Conservation (phyloP, 805 yeast genomes). For the Novakomyces olei region DNA sequence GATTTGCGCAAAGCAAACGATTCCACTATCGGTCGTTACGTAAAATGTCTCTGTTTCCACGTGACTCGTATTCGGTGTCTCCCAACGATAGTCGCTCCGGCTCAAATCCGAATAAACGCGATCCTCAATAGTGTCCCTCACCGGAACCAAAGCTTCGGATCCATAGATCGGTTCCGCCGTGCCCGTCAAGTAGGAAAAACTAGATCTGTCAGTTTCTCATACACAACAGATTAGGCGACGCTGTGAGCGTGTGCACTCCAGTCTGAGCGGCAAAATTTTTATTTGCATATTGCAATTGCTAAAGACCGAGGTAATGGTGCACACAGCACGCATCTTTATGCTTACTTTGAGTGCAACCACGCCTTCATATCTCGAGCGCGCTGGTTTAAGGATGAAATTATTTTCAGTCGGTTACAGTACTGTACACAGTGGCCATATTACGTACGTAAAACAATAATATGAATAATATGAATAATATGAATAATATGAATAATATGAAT, state of each 20-base stretch:
- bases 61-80: constrained; percentile 53
- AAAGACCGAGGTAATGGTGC: too few species aligned
- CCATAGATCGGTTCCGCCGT: constrained; percentile 96
- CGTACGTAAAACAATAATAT: too few species aligned
- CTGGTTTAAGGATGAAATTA: too few species aligned
- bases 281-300: too few species aligned
- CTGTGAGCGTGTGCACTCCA: too few species aligned
- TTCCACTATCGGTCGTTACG: constrained; percentile 39
- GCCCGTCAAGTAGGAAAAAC: constrained; percentile 86
- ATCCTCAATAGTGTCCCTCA: constrained; percentile 35
- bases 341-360: constrained; percentile 4
- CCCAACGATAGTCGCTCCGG: constrained; percentile 54
- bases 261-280: not conserved
- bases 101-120: constrained; percentile 37
- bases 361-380: too few species aligned
- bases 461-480: too few species aligned
- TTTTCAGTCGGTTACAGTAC: too few species aligned
- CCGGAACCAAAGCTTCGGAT: constrained; percentile 71
- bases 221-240: not conserved
- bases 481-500: too few species aligned
- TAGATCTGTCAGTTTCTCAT: constrained; percentile 11
- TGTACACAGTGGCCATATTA: too few species aligned
- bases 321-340: too few species aligned
- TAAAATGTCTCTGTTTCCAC: constrained; percentile 93
- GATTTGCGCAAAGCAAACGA: constrained; percentile 70